Percentiles rank a stretch among this genome's conserved stretches.
These are phyloP conservation scores for Tulasnella sp. DNA, from an alignment of 768 basidiomycete species.

Conservation along the genomic window DNA sequence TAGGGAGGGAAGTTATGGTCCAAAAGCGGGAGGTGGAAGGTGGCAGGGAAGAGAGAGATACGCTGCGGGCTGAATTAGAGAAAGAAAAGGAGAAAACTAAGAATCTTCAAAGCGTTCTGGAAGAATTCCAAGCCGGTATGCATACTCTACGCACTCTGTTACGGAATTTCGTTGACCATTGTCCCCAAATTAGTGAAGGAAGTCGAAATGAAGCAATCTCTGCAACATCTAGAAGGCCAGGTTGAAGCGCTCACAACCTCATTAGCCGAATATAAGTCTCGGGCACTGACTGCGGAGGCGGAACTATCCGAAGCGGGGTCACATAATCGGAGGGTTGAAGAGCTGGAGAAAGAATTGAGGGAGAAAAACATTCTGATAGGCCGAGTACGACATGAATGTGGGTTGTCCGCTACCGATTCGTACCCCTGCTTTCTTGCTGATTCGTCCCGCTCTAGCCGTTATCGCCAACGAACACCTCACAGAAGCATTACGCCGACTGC, in stretches of 20 bases:
- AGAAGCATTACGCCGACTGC: conserved; percentile 89
- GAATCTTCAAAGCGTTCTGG: conserved; percentile 84
- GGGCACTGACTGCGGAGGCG: conserved; percentile 78
- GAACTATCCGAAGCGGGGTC: conserved; percentile 60
- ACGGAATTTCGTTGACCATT: no score
- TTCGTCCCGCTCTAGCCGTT: conserved; percentile 45
- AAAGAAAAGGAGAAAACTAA: conserved; percentile 56
- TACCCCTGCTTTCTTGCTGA: conserved; percentile 11
- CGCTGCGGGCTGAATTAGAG: conserved; percentile 45
- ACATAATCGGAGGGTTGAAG: conserved; percentile 50
- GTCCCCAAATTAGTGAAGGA: conserved; percentile 94
- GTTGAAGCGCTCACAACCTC: conserved; percentile 55
- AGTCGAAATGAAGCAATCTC: conserved; percentile 72
- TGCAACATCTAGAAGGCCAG: conserved; percentile 68
- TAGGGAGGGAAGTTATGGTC: neutral
- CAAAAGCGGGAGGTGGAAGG: neutral
- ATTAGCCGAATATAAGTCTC: conserved; percentile 80
- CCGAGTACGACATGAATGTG: conserved; percentile 91
- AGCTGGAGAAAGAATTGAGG: conserved; percentile 80
- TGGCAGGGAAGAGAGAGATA: conserved; percentile 21
- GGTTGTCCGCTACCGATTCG: neutral
- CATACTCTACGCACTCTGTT: no score
- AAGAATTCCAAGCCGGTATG: conserved; percentile 89
- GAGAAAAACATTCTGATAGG: conserved; percentile 93
- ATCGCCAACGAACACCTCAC: conserved; percentile 97